Percentiles rank a stretch among this genome's conserved stretches.
phyloP scores from a whole-genome alignment of 2,329 filamentous ascomycete species.

The Paramyrothecium roridum region DNA sequence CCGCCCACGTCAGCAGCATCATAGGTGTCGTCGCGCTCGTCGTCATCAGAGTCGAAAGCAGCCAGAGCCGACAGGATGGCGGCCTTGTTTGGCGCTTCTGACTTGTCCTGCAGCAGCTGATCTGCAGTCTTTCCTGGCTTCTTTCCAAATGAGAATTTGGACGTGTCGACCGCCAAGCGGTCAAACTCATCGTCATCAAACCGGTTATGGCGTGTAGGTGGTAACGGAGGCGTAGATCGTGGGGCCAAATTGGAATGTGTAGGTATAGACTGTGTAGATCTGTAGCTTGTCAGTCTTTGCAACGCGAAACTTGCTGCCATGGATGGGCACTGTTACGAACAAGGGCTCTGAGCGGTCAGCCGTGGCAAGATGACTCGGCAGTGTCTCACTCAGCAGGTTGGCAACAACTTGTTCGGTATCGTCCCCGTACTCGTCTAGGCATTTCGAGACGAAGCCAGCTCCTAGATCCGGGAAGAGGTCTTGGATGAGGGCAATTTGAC shows the following conservation, averaged over 20 bases:
- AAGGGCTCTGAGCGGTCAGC: slow-evolving; percentile 64
- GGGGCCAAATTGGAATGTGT: slow-evolving; percentile 46
- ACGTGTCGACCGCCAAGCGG: slow-evolving; percentile 61
- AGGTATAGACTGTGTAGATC: slow-evolving; percentile 21
- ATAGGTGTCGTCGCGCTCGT: slow-evolving; percentile 96
- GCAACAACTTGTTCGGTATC: slow-evolving; percentile 76
- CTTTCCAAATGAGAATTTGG: slow-evolving; percentile 77
- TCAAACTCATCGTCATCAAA: slow-evolving; percentile 82
- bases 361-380: slow-evolving; percentile 64
- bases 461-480: slow-evolving; percentile 89
- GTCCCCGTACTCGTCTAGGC: slow-evolving; percentile 77
- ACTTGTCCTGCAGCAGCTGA: slow-evolving; percentile 63
- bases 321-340: slow-evolving; percentile 31
- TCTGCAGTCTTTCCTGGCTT: slow-evolving; percentile 65
- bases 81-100: slow-evolving; percentile 69
- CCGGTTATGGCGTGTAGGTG: slow-evolving; percentile 65
- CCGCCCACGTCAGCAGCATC: slow-evolving; percentile 90
- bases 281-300: slow-evolving; percentile 15
- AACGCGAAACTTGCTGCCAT: not conserved
- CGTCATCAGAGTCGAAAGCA: slow-evolving; percentile 88
- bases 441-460: slow-evolving; percentile 72
- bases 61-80: slow-evolving; percentile 86
- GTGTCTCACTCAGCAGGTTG: slow-evolving; percentile 73
- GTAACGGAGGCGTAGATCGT: slow-evolving; percentile 52
- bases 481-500: slow-evolving; percentile 83